Base-by-base conservation (phyloP, 148 eudicot species). In the Vaccinium macrocarpon region DNA sequence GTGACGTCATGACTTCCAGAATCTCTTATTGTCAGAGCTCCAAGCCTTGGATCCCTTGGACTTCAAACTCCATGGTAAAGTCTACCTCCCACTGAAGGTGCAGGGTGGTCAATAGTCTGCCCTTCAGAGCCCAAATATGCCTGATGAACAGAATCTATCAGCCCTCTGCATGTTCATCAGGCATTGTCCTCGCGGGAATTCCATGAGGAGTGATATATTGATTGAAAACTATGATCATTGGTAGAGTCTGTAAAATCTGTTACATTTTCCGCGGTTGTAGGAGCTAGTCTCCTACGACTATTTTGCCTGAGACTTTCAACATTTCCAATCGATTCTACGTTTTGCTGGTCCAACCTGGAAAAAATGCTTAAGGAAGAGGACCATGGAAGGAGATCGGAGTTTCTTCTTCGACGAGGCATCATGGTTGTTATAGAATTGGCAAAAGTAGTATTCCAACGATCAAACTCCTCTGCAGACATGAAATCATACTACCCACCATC, bases 381-480 rank as follows among this genome's bases (percentile, higher is more conserved):
- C 46, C 46, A 42, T 42, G 46, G 46, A 42, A 42, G 46, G 6
- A 42, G 46, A 42, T 42, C 4, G 46, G 46, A 42, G 46, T 42
- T 82, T 79, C 91, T 85, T 85, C 93, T 85, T 83, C 88, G 88
- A 87, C 91, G 91, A 82, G 88, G 93, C 91, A 91, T 89, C 83
- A 72, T 85, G 80, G 78, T 82, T 82, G 46, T 16, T 50, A 3
- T 77, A 32, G 53, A 78, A 14, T 78, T 23, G 2, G 8, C 10
- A 23, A 35, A 11, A 77, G 55, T 52, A 9, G 57, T 57, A 6
- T 49, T 21, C 51, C 59, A 50, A 8, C 18, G 21, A 11, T 29
- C 25, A 25, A 49, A 51, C 57, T 77, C 51, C 61, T 51, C 59
- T n/a, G 32, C 18, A 77, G 59, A 12, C 80, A 56, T n/a, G 57